Evolutionary conservation across 257 asterid species (phyloP).

Genomic region (Thymus mandschuricus): DNA sequence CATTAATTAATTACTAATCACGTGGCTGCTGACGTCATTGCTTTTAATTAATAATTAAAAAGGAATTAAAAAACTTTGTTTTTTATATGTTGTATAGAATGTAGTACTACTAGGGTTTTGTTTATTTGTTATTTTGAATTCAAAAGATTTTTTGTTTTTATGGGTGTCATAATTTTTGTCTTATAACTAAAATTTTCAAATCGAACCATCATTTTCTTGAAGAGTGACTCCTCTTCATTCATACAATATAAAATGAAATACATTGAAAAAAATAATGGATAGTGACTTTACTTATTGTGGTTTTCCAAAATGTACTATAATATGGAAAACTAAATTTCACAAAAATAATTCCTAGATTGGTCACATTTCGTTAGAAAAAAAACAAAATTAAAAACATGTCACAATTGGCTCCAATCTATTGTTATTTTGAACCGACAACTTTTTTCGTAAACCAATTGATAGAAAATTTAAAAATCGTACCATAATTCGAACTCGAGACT

Average conservation of each 20-base stretch:
- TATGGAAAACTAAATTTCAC: background rate
- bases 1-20: slow-evolving; percentile 3
- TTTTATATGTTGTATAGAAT: slow-evolving; percentile 20
- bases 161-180: slow-evolving; percentile 34
- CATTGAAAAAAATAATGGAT: background rate
- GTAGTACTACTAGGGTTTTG: slow-evolving; percentile 26
- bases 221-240: slow-evolving; percentile 1
- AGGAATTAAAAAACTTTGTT: background rate
- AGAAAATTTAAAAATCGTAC: no score
- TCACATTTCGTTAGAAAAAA: background rate
- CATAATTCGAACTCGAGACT: no score
- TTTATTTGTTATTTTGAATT: slow-evolving; percentile 30
- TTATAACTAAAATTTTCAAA: slow-evolving; percentile 15
- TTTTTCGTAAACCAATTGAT: no score
- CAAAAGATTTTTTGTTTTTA: slow-evolving; percentile 23
- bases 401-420: no score
- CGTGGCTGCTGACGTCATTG: slow-evolving; percentile 20
- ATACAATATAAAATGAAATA: background rate
- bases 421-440: no score
- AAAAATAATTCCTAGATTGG: background rate
- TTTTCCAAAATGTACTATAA: background rate
- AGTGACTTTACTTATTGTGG: slow-evolving; percentile 12
- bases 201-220: slow-evolving; percentile 39
- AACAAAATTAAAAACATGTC: background rate
- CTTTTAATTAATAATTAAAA: background rate